These are phyloP conservation scores for Nematocida ausubeli DNA, from an alignment of 371 early-diverging fungal genomes.

Conservation along the genomic window DNA sequence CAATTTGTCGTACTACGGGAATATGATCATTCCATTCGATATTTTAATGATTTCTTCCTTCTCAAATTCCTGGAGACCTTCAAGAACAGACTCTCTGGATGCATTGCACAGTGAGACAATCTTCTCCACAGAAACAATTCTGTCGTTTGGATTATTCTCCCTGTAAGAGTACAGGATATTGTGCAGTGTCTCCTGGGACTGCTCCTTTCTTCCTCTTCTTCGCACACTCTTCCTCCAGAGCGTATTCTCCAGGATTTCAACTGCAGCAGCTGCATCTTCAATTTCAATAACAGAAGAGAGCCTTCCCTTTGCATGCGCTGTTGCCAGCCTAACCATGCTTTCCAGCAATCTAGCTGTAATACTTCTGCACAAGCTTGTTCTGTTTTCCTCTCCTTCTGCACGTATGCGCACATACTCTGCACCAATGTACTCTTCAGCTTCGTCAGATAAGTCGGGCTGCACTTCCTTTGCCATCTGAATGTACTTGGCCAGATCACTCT, in stretches of 20 bases:
- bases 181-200: not conserved
- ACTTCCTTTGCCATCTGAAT: conserved; percentile 70
- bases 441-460: conserved; percentile 60
- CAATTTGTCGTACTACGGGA: conserved; percentile 1
- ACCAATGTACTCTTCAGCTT: conserved; percentile 58
- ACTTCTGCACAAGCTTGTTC: conserved; percentile 69
- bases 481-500: conserved; percentile 28
- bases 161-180: conserved; percentile 25
- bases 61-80: conserved; percentile 32
- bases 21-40: conserved; percentile 43
- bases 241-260: conserved; percentile 58
- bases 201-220: not conserved
- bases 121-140: conserved; percentile 37
- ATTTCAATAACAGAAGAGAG: conserved; percentile 72
- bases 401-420: conserved; percentile 63
- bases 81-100: conserved; percentile 4
- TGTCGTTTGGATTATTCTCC: conserved; percentile 35
- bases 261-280: conserved; percentile 61
- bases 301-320: conserved; percentile 93
- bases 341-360: conserved; percentile 95
- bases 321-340: conserved; percentile 91
- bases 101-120: not conserved
- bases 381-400: conserved; percentile 61
- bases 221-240: conserved; percentile 56
- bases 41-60: conserved; percentile 32